Base-by-base conservation (phyloP, 2,329 filamentous ascomycete species). In the Fusarium pseudocircinatum region DNA sequence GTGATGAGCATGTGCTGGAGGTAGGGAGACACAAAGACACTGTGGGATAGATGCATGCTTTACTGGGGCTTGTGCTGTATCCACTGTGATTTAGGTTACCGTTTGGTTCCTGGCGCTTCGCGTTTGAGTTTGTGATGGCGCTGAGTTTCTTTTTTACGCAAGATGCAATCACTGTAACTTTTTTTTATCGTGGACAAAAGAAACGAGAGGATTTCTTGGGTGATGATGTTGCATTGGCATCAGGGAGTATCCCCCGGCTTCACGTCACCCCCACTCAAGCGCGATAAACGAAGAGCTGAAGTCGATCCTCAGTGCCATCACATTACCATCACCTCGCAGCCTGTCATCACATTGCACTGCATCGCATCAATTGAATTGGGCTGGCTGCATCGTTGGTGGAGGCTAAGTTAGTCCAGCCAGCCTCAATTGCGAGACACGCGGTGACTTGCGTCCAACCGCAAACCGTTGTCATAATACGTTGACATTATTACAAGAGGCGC, bases 271-370 rank as follows among this genome's bases (percentile, higher is more conserved):
- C 67, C 67, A 58, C 65, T 42, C 24, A 7, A 44, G 26, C 30
- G 26, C 67, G 67, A 69, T 69, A 59, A 69, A 65, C 67, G 67
- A 69, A 54, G 20, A 68, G 63, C 66, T 68, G 66, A 68, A 37
- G 56, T 40, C 37, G 60, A 69, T 54, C 59, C 18, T 36, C 16
- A n/a, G 34, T 53, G 50, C 18, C 32, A 32, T n/a, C 36, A 4
- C 30, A 47, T n/a, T 15, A 16, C 50, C 50, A 40, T n/a, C 36
- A 37, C 36, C 36, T 37, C 36, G 36, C 9, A 37, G 36, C 36
- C 36, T 20, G 36, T 37, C 36, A 37, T 37, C 50, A 54, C 32
- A 37, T 53, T 22, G 13, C 50, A 30, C 40, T 36, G n/a, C 49
- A n/a, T 40, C 20, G n/a, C 49, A 40, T 54, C 24, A 40, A 22